A percentile compares a stretch with the other conserved stretches of the same genome.
These are phyloP conservation scores for Phytophthora gonapodyides DNA, from an alignment of 352 stramenopile species.

Conservation along the genomic window DNA sequence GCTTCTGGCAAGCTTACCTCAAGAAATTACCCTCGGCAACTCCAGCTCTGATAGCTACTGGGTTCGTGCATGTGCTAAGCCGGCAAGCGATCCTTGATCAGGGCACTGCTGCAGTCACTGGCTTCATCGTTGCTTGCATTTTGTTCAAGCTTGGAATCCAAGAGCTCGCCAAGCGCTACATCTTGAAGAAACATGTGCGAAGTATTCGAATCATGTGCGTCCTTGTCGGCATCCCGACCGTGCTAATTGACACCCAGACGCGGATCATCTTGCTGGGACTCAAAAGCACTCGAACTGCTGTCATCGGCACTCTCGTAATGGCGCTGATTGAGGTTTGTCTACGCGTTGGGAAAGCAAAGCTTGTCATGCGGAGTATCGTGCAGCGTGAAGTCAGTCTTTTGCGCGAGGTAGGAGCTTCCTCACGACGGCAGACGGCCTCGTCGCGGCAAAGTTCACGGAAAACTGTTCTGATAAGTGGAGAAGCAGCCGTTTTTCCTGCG, in stretches of 20 bases:
- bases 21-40: neutral
- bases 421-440: no score
- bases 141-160: constrained; percentile 39
- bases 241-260: constrained; percentile 49
- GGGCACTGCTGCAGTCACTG: neutral
- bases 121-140: constrained; percentile 2
- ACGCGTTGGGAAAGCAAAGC: constrained; percentile 27
- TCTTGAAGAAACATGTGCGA: constrained; percentile 20
- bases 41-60: neutral
- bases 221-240: constrained; percentile 38
- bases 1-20: constrained; percentile 8
- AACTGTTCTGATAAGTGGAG: neutral
- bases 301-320: constrained; percentile 29
- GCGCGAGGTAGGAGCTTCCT: neutral
- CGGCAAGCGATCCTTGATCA: constrained; percentile 10
- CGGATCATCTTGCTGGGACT: constrained; percentile 36
- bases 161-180: constrained; percentile 30
- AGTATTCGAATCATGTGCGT: constrained; percentile 37
- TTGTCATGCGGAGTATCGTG: constrained; percentile 20
- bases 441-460: neutral
- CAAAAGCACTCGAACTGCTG: constrained; percentile 16
- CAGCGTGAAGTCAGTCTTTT: constrained; percentile 9
- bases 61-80: constrained; percentile 4
- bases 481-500: neutral
- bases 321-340: constrained; percentile 34